Evolutionary conservation across 2,329 filamentous ascomycete species (phyloP), one percentile per base, ranked within the genome.

Genomic region (Sphaerulina populicola): DNA sequence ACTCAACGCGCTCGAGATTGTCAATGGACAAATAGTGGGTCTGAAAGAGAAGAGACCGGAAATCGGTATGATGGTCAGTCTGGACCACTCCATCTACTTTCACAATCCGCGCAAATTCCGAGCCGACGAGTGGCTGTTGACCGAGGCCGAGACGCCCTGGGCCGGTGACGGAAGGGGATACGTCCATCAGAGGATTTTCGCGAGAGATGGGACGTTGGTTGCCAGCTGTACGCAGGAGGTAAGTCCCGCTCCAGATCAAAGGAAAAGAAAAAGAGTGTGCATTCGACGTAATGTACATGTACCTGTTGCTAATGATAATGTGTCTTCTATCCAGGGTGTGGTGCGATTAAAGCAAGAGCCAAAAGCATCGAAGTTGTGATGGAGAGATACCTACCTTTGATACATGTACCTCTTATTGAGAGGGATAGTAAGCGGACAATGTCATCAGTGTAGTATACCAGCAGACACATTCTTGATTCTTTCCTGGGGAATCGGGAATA

Each of bases 161-260:
- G 78, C 83, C 2, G 86, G 83, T 1, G 84, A 89, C 62, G 86
- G 86, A 3, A 76, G 87, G 53, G 87, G 85, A 0, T 74, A 91
- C 14, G 87, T 91, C 37, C 79, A 77, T 60, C 85, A 89, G 74
- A 78, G 80, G 68, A 85, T 91, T 54, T 90, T 82, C 66, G 76
- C 78, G 23, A 74, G 72, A 58, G 82, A 89, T 55, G 87, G 87
- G 18, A 83, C 76, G 23, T 68, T 93, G 68, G 71, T 93, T 63
- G 87, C 86, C 23, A 90, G 81, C 30, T 91, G 87, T 66, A 78
- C 87, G 52, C 87, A 93, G 69, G 87, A 93, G 77, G 86, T 74
- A 59, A 58, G 61, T 59, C 27, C 14, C 9, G 12, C 6, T 10
- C 21, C 21, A 30, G 8, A 35, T 11, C n/a, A 33, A 18, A 29